phyloP scores from a whole-genome alignment of 169 alveolate genomes.

The Amoebophrya sp. region DNA sequence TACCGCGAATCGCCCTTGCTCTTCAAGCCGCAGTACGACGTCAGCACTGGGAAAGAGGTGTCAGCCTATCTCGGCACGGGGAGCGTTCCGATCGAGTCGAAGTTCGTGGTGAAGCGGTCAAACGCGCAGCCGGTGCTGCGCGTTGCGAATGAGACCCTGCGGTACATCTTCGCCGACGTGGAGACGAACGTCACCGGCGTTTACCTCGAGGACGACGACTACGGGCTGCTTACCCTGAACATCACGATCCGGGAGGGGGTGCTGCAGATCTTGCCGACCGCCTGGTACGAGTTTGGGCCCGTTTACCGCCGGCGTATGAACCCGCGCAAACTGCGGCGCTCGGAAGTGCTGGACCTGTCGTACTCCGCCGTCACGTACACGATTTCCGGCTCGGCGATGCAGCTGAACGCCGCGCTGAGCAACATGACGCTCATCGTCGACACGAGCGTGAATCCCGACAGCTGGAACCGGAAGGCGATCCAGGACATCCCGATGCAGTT shows the following conservation, averaged over 20 bases:
- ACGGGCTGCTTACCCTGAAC: neutral
- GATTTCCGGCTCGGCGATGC: neutral
- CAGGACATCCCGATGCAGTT: neutral
- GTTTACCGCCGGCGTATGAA: neutral
- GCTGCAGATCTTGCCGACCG: neutral
- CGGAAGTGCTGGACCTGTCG: neutral
- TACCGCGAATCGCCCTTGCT: neutral
- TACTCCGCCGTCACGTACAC: neutral
- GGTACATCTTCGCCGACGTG: neutral
- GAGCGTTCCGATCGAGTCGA: neutral
- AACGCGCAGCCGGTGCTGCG: neutral
- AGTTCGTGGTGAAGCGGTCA: neutral
- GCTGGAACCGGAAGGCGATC: neutral
- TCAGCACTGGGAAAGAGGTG: neutral
- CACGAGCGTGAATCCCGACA: neutral
- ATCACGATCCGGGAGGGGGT: neutral
- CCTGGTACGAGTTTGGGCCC: constrained; percentile 1
- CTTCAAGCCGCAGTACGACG: neutral
- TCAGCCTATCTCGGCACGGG: neutral
- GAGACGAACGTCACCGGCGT: neutral
- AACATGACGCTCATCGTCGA: neutral
- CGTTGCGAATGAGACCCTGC: neutral
- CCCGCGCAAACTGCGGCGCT: neutral
- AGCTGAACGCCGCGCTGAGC: neutral
- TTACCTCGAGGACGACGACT: neutral